Base-by-base conservation (phyloP, 2,329 filamentous ascomycete genomes). In the Endothia cerciana region DNA sequence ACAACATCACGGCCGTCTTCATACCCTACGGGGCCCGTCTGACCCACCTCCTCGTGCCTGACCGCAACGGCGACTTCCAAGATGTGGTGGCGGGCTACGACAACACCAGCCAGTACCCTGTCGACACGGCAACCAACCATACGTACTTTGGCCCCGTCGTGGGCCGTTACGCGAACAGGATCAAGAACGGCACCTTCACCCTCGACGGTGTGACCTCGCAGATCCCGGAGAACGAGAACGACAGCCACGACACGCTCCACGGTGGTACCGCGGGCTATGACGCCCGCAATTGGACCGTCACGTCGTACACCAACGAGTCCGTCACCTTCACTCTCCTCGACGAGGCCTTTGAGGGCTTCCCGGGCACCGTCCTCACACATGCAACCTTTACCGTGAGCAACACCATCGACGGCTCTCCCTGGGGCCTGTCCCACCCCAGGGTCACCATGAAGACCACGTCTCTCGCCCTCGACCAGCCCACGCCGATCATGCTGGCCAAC, bases 401-500 rank as follows among this genome's bases (percentile, higher is more conserved):
- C 36, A 65, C 63, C 38, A 61, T 65, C 30, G 25, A 61, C 10
- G 63, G 63, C 49, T 65, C 63, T 1, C 38, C 63, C 13, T 65
- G 63, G 63, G 63, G 63, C 38, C 15, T 55, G 28, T 45, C 51
- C 10, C 63, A 65, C 25, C 63, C 63, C 7, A 49, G 63, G 17
- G 28, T 65, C 25, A 65, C 63, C 57, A 61, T 65, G 63, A 45
- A 65, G 40, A 65, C 63, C 25, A 65, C 63, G n/a, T 60, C 63
- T 10, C 38, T 65, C n/a, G 63, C 63, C 19, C 63, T 65, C 11
- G 63, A 65, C 38, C 13, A 61, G 63, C 63, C 63, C 28, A 61
- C 57, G 38, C 63, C 63, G 25, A 65, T 65, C 63, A 65, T 65
- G 63, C 63, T 65, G 47, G 63, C 63, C 19, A 65, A 65, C 49